Base-by-base conservation (phyloP, 306 rosid species). In the Prunus padus region DNA sequence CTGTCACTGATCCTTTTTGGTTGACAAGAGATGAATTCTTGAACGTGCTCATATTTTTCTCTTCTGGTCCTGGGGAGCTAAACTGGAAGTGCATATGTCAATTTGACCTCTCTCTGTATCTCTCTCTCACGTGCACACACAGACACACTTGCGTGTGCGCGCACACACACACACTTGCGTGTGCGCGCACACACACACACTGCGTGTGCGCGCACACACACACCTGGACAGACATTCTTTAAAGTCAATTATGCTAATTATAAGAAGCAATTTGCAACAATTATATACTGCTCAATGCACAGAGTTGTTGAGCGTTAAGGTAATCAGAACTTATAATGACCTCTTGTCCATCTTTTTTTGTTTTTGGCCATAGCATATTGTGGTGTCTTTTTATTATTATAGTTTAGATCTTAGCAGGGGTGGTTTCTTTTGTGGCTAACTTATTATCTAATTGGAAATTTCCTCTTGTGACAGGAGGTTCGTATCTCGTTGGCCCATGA, bases 391-490 rank as follows among this genome's bases (percentile, higher is more conserved):
- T 44, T 56, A 1, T 25, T 30, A 15, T 56, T 50, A 28, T 15
- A 42, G 19, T 50, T 56, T 15, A 42, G 19, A 33, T 70, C 37
- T 49, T 57, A 6, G 30, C 3, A 26, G n/a, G 14, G 82, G 22
- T n/a, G 30, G 30, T 65, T 64, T 65, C 55, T 51, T 47, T 68
- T 50, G 45, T 65, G 46, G 71, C 25, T 23, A 37, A 25, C 65
- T 22, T 72, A 33, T 65, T 76, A 40, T 64, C 64, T 73, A 61
- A 73, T 71, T 20, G 64, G 64, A 66, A 26, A 33, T 62, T 71
- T 60, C 62, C 66, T 50, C 62, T 46, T 11, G 11, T 74, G 79
- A 51, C 82, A 62, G 82, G 75, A 62, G 49, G 65, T 19, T 78
- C 19, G 3, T 37, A 72, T 59, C 51, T 23, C 2, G 25, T 23